phyloP scores from a whole-genome alignment of 805 yeast species.

The Yarrowia sp. region DNA sequence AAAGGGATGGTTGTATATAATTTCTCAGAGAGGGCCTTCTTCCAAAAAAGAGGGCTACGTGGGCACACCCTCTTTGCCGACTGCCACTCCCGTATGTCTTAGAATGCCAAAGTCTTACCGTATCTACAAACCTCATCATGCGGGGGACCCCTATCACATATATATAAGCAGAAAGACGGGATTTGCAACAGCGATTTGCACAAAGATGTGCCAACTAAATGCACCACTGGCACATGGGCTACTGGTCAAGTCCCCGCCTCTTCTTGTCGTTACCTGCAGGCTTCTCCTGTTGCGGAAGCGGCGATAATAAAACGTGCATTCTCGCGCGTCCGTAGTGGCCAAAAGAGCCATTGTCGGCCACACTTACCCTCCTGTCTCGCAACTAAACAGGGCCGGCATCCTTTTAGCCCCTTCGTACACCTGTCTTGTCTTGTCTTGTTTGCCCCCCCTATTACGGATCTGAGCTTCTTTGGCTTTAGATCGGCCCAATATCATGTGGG shows the following conservation, averaged over 20 bases:
- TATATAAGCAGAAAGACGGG: background rate
- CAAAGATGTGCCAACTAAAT: slow-evolving; percentile 13
- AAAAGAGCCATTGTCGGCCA: background rate
- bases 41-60: background rate
- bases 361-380: slow-evolving; percentile 19
- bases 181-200: slow-evolving; percentile 24
- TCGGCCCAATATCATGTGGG: slow-evolving; percentile 35
- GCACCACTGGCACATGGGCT: slow-evolving; percentile 17
- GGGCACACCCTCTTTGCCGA: background rate
- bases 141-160: slow-evolving; percentile 9
- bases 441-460: slow-evolving; percentile 33
- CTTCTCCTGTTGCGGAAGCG: background rate
- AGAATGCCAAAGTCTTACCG: background rate
- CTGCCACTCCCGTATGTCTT: background rate
- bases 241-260: background rate
- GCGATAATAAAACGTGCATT: slow-evolving; percentile 17
- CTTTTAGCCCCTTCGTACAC: slow-evolving; percentile 24
- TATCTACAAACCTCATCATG: slow-evolving; percentile 10
- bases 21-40: background rate
- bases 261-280: background rate
- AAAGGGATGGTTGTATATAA: slow-evolving; percentile 12
- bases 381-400: background rate
- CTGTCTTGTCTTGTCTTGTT: slow-evolving; percentile 28
- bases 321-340: background rate
- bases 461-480: slow-evolving; percentile 9